Conservation (phyloP, 176 grass and related monocot species). For the Microstegium vimineum region DNA sequence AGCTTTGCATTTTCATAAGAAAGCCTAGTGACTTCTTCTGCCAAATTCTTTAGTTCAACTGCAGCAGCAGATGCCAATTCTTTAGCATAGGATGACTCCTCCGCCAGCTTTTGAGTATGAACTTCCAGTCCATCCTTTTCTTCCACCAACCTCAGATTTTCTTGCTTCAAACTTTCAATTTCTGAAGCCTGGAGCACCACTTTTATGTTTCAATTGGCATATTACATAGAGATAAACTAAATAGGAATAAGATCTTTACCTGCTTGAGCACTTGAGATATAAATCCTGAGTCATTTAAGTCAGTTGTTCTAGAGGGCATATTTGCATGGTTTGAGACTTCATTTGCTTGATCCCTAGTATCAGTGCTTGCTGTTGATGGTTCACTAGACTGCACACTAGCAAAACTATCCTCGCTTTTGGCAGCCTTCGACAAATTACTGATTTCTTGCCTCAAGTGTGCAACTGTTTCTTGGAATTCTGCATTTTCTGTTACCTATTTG, state of each 20-base stretch:
- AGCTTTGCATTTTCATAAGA: constrained; percentile 92
- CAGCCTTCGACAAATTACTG: constrained; percentile 39
- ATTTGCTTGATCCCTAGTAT: constrained; percentile 30
- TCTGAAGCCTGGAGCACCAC: constrained; percentile 54
- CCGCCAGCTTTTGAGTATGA: constrained; percentile 80
- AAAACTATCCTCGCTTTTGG: constrained; percentile 40
- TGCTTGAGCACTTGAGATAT: constrained; percentile 77
- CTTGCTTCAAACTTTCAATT: constrained; percentile 95
- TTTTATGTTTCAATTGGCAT: constrained; percentile 11
- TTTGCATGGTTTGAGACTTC: constrained; percentile 33
- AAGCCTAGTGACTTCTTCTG: constrained; percentile 97
- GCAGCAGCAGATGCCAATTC: constrained; percentile 95
- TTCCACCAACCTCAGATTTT: constrained; percentile 68
- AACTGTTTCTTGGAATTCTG: constrained; percentile 65
- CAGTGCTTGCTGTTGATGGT: constrained; percentile 30
- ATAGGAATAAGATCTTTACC: constrained; percentile 38
- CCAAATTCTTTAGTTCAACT: constrained; percentile 88
- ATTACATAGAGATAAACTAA: background rate
- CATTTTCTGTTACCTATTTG: constrained; percentile 68
- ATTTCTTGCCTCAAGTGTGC: constrained; percentile 56
- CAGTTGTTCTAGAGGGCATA: constrained; percentile 33
- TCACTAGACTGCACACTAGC: constrained; percentile 40
- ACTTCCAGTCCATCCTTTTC: constrained; percentile 89
- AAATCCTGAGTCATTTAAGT: constrained; percentile 48
- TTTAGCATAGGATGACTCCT: constrained; percentile 94